A percentile compares a stretch with the other conserved stretches of the same genome.
Evolutionary conservation across 1,284 basidiomycete genomes (phyloP).

Genomic region (Trametes versicolor): DNA sequence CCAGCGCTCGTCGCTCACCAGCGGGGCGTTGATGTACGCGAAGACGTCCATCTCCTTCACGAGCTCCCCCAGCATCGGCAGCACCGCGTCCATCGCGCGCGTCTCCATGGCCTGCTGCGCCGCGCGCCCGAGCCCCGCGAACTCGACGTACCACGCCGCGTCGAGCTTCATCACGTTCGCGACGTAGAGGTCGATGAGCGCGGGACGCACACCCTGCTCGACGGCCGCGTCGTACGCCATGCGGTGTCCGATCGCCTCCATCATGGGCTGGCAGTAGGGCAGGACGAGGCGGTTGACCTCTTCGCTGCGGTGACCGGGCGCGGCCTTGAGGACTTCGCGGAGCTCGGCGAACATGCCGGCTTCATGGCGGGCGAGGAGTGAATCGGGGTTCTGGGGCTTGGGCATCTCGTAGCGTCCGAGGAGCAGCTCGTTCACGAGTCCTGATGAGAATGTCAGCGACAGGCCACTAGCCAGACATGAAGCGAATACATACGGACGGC

Average conservation of each 20-base stretch:
- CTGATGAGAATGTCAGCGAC: conserved; percentile 31
- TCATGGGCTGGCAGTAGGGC: conserved; percentile 49
- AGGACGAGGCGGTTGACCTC: conserved; percentile 47
- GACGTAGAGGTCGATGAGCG: conserved; percentile 48
- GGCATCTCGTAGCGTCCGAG: conserved; percentile 45
- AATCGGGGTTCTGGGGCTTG: conserved; percentile 36
- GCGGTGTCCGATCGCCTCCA: conserved; percentile 55
- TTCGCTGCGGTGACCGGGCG: conserved; percentile 44
- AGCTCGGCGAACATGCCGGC: conserved; percentile 45
- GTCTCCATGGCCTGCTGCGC: conserved; percentile 41
- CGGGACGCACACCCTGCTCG: conserved; percentile 38
- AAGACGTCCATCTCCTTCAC: conserved; percentile 45
- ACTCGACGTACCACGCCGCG: conserved; percentile 52
- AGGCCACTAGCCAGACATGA: not conserved
- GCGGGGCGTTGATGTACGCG: conserved; percentile 49
- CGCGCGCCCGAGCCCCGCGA: conserved; percentile 38
- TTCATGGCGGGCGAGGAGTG: conserved; percentile 49
- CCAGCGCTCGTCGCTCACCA: conserved; percentile 49
- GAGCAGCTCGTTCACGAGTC: conserved; percentile 50
- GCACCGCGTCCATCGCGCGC: conserved; percentile 42
- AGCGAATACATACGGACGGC: conserved; percentile 47
- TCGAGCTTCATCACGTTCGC: conserved; percentile 46
- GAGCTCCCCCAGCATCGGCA: conserved; percentile 43
- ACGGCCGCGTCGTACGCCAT: conserved; percentile 59
- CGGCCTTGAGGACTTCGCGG: conserved; percentile 31